Conservation (phyloP, 805 yeast species). For the Millerozyma acaciae region DNA sequence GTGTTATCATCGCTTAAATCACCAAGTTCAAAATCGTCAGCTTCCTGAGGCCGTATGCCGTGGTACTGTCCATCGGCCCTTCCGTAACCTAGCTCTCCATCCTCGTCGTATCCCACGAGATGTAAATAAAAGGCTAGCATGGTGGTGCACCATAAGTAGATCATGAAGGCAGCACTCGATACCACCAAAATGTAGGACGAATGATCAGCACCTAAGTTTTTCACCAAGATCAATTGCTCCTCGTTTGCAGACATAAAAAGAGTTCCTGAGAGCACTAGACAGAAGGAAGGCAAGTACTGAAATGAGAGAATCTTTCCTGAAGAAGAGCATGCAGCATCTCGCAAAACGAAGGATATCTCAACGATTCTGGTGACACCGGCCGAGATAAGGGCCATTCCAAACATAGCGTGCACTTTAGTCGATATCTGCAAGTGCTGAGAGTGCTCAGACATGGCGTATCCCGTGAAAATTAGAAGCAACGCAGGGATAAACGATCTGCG, state of each 20-base stretch:
- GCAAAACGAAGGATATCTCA: slow-evolving; percentile 74
- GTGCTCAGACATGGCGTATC: slow-evolving; percentile 93
- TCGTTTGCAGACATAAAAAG: slow-evolving; percentile 92
- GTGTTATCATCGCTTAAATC: slow-evolving; percentile 26
- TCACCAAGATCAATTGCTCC: slow-evolving; percentile 72
- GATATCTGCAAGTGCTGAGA: slow-evolving; percentile 70
- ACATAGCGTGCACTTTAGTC: slow-evolving; percentile 83
- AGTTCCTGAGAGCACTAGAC: slow-evolving; percentile 72
- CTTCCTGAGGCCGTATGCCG: slow-evolving; percentile 14
- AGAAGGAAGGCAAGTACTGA: slow-evolving; percentile 84
- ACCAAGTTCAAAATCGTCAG: slow-evolving; percentile 33
- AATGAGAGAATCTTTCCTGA: slow-evolving; percentile 55
- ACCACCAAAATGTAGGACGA: slow-evolving; percentile 75
- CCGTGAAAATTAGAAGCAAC: slow-evolving; percentile 77
- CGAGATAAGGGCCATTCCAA: slow-evolving; percentile 73
- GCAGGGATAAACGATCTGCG: slow-evolving; percentile 77
- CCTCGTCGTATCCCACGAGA: slow-evolving; percentile 39
- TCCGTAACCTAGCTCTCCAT: slow-evolving; percentile 25
- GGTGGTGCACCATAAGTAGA: slow-evolving; percentile 63
- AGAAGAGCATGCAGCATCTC: slow-evolving; percentile 47
- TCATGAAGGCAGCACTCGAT: slow-evolving; percentile 67
- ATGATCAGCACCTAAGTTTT: slow-evolving; percentile 77
- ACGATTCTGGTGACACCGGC: slow-evolving; percentile 76
- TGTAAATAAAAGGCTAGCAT: slow-evolving; percentile 55
- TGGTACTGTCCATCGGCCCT: slow-evolving; percentile 13